Percentiles rank a stretch among this genome's conserved stretches.
These are phyloP conservation scores for Emericellopsis cladophorae DNA, from an alignment of 2,329 filamentous ascomycete genomes.

Conservation along the genomic window DNA sequence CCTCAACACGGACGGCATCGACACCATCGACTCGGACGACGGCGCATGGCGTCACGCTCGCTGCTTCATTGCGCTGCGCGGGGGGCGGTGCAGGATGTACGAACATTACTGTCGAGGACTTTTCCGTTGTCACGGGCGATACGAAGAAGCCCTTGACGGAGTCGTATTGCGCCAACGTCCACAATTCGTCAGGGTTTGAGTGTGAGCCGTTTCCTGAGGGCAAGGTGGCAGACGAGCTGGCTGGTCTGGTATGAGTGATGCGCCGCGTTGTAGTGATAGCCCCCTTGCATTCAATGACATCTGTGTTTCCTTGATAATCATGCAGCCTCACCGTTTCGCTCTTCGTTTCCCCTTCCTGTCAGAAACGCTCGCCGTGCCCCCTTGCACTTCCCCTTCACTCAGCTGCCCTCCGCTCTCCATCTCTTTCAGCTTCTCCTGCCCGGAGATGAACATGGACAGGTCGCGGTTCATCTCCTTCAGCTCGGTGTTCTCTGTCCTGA, in stretches of 20 bases:
- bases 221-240: neutral
- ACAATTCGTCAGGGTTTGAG: conserved; percentile 9
- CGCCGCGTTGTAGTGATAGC: too few species aligned
- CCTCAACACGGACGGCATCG: conserved; percentile 28
- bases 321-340: conserved; percentile 19
- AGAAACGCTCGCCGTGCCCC: conserved; percentile 56
- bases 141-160: conserved; percentile 6
- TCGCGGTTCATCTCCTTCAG: conserved; percentile 80
- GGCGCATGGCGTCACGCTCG: conserved; percentile 9
- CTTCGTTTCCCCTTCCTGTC: conserved; percentile 44
- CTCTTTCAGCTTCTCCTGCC: conserved; percentile 66
- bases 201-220: conserved; percentile 6
- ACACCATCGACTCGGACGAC: conserved; percentile 36
- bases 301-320: too few species aligned
- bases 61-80: conserved; percentile 18
- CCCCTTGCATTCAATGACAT: too few species aligned
- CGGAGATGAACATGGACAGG: conserved; percentile 75
- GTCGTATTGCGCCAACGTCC: conserved; percentile 16
- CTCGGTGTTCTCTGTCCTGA: conserved; percentile 55
- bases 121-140: conserved; percentile 8
- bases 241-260: neutral
- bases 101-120: conserved; percentile 12
- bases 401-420: conserved; percentile 47
- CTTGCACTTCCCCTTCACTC: conserved; percentile 60
- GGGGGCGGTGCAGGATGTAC: conserved; percentile 15